phyloP scores from a whole-genome alignment of 495 filamentous ascomycete genomes.

The Xylaria bambusicola region DNA sequence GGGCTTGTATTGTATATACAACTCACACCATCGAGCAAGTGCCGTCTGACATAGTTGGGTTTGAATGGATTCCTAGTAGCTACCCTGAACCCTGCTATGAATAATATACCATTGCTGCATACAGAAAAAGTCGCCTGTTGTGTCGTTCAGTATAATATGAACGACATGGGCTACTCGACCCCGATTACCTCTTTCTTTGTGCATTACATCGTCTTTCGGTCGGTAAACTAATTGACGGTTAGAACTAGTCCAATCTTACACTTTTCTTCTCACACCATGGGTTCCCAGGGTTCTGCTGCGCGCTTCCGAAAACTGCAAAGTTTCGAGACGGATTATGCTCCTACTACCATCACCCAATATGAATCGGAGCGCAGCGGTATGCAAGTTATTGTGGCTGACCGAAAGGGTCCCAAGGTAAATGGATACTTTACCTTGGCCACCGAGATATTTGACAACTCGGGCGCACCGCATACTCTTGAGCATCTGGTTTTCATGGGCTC shows the following conservation, averaged over 20 bases:
- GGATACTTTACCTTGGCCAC: conserved; percentile 96
- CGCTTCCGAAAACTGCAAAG: conserved; percentile 82
- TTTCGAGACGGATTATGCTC: conserved; percentile 87
- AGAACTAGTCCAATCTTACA: conserved; percentile 12
- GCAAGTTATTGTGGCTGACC: conserved; percentile 87
- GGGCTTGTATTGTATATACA: not conserved
- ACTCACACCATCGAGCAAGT: conserved; percentile 11
- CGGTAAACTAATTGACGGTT: not conserved
- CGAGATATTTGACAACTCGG: conserved; percentile 96
- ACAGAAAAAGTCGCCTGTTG: not conserved
- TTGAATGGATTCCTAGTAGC: conserved; percentile 20
- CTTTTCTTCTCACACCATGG: conserved; percentile 34
- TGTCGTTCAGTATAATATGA: not conserved
- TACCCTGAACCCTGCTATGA: not conserved
- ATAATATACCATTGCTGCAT: not conserved
- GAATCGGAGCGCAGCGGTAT: conserved; percentile 82
- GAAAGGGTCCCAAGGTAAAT: conserved; percentile 88
- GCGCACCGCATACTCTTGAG: conserved; percentile 93
- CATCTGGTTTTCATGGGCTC: conserved; percentile 98
- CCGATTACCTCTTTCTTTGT: not conserved
- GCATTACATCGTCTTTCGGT: not conserved
- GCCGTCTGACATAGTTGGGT: conserved; percentile 10
- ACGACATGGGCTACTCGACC: not conserved
- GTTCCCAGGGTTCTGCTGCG: conserved; percentile 31
- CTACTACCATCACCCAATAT: conserved; percentile 80